Percentiles rank a stretch among this genome's conserved stretches.
These are phyloP conservation scores for Phytophthora sansomeana DNA, from an alignment of 352 stramenopile species.

Conservation along the genomic window DNA sequence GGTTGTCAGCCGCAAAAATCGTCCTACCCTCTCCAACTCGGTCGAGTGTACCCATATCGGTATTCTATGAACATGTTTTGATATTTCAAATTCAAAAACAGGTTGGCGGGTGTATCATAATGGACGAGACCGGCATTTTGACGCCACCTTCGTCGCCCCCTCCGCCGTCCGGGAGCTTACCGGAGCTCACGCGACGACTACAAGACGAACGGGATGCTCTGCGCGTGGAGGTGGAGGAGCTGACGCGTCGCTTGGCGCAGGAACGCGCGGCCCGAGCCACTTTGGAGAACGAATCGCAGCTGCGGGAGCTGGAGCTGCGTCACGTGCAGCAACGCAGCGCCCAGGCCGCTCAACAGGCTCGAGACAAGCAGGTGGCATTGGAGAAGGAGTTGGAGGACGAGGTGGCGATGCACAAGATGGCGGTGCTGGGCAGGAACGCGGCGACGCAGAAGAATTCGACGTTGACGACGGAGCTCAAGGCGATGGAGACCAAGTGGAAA, in stretches of 20 bases:
- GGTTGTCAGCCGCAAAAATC: not conserved
- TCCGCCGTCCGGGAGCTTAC: constrained; percentile 38
- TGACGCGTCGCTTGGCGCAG: constrained; percentile 52
- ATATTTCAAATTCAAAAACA: constrained; percentile 39
- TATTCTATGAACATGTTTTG: not conserved
- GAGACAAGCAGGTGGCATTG: constrained; percentile 52
- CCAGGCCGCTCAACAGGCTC: constrained; percentile 59
- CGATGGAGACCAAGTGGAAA: constrained; percentile 64
- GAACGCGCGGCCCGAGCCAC: constrained; percentile 45
- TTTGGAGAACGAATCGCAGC: constrained; percentile 69
- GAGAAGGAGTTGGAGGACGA: constrained; percentile 77
- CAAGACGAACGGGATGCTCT: constrained; percentile 72
- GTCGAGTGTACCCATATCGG: constrained; percentile 19
- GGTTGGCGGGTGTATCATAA: constrained; percentile 18
- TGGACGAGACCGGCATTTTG: constrained; percentile 6
- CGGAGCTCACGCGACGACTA: constrained; percentile 65
- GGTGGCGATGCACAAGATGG: constrained; percentile 56
- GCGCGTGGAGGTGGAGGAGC: constrained; percentile 54
- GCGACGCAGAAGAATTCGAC: constrained; percentile 63
- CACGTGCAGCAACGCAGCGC: constrained; percentile 67
- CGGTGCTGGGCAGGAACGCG: constrained; percentile 56
- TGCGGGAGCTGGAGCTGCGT: constrained; percentile 74
- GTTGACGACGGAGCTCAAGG: constrained; percentile 56
- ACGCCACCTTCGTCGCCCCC: constrained; percentile 19
- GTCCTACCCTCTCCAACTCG: not conserved